A percentile compares a stretch with the other conserved stretches of the same genome.
Evolutionary conservation across 257 asterid genomes (phyloP).

Genomic region (Catharanthus roseus): DNA sequence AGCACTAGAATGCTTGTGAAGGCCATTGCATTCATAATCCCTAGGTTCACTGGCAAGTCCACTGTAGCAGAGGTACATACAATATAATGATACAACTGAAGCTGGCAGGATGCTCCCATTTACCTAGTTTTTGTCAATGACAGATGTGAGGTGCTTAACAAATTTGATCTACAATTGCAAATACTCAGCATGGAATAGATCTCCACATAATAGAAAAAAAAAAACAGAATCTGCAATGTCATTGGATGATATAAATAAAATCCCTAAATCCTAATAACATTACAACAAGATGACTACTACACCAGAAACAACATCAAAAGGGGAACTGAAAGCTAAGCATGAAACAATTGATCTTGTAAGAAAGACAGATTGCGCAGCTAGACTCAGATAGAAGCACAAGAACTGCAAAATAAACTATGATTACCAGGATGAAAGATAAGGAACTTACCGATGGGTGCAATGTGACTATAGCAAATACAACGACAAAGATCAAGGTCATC

Average conservation of each 20-base stretch:
- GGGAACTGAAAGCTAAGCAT: background rate
- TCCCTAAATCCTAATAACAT: background rate
- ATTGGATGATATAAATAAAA: no score
- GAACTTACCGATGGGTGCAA: slow-evolving; percentile 81
- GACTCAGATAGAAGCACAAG: background rate
- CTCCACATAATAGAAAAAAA: background rate
- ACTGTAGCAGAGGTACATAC: slow-evolving; percentile 93
- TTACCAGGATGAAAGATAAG: slow-evolving; percentile 10
- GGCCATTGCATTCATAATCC: slow-evolving; percentile 80
- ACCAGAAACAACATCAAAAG: background rate
- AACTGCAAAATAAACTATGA: background rate
- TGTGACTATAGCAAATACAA: slow-evolving; percentile 67
- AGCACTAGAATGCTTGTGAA: slow-evolving; percentile 81
- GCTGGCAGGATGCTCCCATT: slow-evolving; percentile 89
- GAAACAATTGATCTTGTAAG: no score
- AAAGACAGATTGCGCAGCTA: background rate
- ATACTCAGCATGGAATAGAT: background rate
- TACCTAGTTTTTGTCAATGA: slow-evolving; percentile 38
- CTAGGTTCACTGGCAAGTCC: slow-evolving; percentile 92
- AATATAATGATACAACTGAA: slow-evolving; percentile 78
- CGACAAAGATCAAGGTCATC: slow-evolving; percentile 59
- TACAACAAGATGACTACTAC: no score
- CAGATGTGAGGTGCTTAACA: slow-evolving; percentile 3
- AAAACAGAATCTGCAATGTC: background rate
- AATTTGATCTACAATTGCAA: background rate